A percentile compares a stretch with the other conserved stretches of the same genome.
These are phyloP conservation scores for Lizonia empirigonia DNA, from an alignment of 2,329 filamentous ascomycete species.

Conservation along the genomic window DNA sequence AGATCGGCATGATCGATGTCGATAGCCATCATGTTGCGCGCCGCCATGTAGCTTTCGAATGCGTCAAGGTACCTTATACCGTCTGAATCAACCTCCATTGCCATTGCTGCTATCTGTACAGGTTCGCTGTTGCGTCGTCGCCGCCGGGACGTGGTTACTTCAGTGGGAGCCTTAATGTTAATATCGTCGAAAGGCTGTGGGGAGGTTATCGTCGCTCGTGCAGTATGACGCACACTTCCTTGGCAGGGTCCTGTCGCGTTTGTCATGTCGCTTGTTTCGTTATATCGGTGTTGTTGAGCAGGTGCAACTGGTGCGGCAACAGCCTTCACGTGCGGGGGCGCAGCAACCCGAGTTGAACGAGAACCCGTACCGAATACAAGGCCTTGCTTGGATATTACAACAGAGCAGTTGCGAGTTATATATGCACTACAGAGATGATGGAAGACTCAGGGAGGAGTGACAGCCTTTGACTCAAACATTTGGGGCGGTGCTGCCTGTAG, in stretches of 20 bases:
- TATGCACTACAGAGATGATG: not conserved
- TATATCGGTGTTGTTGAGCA: constrained; percentile 19
- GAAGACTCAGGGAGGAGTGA: constrained; percentile 23
- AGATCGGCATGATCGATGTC: not conserved
- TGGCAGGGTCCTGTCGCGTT: constrained; percentile 18
- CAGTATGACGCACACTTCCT: constrained; percentile 4
- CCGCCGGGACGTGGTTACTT: not conserved
- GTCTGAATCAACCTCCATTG: constrained; percentile 2
- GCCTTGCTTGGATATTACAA: not conserved
- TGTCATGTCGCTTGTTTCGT: constrained; percentile 15
- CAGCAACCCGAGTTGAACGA: constrained; percentile 31
- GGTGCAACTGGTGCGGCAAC: constrained; percentile 19
- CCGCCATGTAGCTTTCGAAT: constrained; percentile 13
- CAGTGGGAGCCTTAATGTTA: constrained; percentile 5
- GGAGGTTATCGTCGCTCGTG: not conserved
- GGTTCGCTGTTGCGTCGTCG: constrained; percentile 29
- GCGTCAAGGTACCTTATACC: not conserved
- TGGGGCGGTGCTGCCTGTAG: constrained; percentile 37
- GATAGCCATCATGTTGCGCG: constrained; percentile 18
- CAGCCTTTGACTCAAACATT: constrained; percentile 28
- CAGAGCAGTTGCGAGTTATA: not conserved
- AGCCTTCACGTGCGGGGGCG: constrained; percentile 23
- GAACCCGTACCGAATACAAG: constrained; percentile 33
- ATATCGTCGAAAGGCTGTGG: constrained; percentile 18
- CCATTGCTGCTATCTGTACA: not conserved